These are phyloP conservation scores for Xerocomellus dryophilus DNA, from an alignment of 768 basidiomycete species.

Conservation along the genomic window DNA sequence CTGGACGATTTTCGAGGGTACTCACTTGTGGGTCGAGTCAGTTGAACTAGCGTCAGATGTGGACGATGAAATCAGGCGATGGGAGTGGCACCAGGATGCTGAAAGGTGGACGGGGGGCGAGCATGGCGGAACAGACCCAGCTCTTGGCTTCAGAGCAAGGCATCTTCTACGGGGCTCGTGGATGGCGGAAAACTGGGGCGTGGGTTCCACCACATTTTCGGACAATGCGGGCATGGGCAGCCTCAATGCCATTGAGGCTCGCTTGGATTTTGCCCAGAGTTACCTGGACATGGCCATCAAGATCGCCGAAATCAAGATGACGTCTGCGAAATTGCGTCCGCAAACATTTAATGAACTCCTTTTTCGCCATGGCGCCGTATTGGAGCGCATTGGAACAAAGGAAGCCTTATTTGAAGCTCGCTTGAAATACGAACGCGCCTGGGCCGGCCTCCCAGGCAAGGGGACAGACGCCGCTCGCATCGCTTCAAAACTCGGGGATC, in stretches of 20 bases:
- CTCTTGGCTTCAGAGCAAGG: conserved; percentile 57
- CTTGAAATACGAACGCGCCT: conserved; percentile 55
- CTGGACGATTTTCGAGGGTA: conserved; percentile 48
- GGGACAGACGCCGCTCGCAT: conserved; percentile 49
- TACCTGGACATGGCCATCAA: conserved; percentile 51
- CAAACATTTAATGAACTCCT: conserved; percentile 55
- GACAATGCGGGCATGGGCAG: conserved; percentile 35
- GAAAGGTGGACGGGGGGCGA: conserved; percentile 61
- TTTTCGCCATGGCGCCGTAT: conserved; percentile 48
- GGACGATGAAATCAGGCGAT: conserved; percentile 53
- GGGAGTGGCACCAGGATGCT: conserved; percentile 66
- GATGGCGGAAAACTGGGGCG: conserved; percentile 68
- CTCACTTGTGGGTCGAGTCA: conserved; percentile 65
- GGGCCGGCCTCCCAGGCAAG: conserved; percentile 42
- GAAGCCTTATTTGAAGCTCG: conserved; percentile 53
- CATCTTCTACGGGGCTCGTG: conserved; percentile 67
- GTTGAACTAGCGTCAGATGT: conserved; percentile 43
- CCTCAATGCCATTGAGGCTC: conserved; percentile 50
- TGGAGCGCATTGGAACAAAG: conserved; percentile 59
- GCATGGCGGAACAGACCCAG: conserved; percentile 68
- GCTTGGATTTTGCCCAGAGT: conserved; percentile 50
- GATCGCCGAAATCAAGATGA: conserved; percentile 41
- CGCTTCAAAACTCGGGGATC: conserved; percentile 66
- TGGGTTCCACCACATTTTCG: conserved; percentile 40
- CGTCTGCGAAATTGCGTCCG: conserved; percentile 42